Percentiles rank a stretch among this genome's conserved stretches.
These are phyloP conservation scores for Paracorniculantispora psalliotae DNA, from an alignment of 2,329 filamentous ascomycete genomes.

Conservation along the genomic window DNA sequence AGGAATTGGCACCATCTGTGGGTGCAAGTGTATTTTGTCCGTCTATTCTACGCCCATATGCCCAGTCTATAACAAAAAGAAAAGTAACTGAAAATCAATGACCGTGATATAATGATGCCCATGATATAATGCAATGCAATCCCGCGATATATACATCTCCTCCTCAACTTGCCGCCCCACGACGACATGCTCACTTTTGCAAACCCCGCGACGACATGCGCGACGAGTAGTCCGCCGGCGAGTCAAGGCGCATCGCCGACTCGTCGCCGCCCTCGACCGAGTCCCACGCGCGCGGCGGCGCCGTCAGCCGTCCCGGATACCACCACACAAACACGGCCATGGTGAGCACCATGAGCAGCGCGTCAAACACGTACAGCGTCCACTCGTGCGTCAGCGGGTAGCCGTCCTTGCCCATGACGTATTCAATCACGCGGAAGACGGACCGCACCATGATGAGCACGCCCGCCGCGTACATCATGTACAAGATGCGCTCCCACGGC, in stretches of 20 bases:
- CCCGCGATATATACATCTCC: not conserved
- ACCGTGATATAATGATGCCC: not conserved
- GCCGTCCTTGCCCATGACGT: conserved; percentile 34
- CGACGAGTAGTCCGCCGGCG: conserved; percentile 1
- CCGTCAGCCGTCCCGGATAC: conserved; percentile 18
- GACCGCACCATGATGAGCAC: conserved; percentile 38
- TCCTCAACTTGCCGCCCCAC: no score
- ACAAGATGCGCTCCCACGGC: conserved; percentile 31
- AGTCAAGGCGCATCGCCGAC: conserved; percentile 2
- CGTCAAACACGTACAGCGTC: conserved; percentile 40
- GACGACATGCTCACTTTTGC: not conserved
- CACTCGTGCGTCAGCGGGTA: conserved; percentile 38
- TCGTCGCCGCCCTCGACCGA: not conserved
- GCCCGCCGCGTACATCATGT: conserved; percentile 33
- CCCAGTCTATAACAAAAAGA: not conserved
- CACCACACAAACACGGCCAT: conserved; percentile 20
- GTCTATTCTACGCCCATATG: not conserved
- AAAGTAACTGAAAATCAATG: not conserved
- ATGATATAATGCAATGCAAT: not conserved
- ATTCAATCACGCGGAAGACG: conserved; percentile 45
- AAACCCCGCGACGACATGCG: not conserved
- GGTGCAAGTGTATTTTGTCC: not conserved
- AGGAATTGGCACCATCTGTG: not conserved
- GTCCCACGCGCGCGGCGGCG: conserved; percentile 10
- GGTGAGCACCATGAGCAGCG: conserved; percentile 20